Conservation (phyloP, 345 rosid genomes). For the Rhodamnia rubescens region DNA sequence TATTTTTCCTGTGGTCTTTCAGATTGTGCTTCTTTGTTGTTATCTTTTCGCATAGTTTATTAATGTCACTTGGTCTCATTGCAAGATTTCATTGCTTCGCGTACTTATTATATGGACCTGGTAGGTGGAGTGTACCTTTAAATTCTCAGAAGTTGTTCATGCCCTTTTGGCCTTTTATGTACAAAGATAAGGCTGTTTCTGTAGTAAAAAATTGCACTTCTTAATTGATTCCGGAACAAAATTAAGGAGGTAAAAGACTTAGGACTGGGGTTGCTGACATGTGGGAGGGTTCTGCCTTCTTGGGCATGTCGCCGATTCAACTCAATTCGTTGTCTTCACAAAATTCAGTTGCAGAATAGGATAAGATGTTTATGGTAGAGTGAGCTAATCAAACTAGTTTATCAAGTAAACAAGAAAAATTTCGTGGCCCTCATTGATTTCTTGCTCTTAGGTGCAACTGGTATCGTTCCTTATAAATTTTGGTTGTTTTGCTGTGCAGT, state of each 20-base stretch:
- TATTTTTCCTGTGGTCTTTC: not conserved
- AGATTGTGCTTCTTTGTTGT: not conserved
- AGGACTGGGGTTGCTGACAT: not conserved
- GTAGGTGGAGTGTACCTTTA: not conserved
- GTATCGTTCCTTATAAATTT: not conserved
- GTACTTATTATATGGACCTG: not conserved
- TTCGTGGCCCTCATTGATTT: not conserved
- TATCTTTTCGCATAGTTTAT: not conserved
- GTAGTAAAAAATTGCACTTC: not conserved
- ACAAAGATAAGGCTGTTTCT: not conserved
- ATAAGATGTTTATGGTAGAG: not conserved
- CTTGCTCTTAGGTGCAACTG: not conserved
- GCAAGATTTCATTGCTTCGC: not conserved
- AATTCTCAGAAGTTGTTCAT: not conserved
- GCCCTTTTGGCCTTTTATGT: not conserved
- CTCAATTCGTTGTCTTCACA: not conserved
- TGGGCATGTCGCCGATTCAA: too few relatives aligned
- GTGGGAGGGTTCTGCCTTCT: not conserved
- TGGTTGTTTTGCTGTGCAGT: slow-evolving; percentile 28
- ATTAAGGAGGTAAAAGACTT: not conserved
- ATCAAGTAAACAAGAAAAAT: not conserved
- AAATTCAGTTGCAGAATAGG: not conserved
- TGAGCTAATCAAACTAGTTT: not conserved
- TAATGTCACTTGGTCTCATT: not conserved
- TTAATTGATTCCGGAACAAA: not conserved